Evolutionary conservation across 164 flowering plant genomes (phyloP), one percentile per base, ranked within the genome.

Genomic region (Houttuynia cordata): DNA sequence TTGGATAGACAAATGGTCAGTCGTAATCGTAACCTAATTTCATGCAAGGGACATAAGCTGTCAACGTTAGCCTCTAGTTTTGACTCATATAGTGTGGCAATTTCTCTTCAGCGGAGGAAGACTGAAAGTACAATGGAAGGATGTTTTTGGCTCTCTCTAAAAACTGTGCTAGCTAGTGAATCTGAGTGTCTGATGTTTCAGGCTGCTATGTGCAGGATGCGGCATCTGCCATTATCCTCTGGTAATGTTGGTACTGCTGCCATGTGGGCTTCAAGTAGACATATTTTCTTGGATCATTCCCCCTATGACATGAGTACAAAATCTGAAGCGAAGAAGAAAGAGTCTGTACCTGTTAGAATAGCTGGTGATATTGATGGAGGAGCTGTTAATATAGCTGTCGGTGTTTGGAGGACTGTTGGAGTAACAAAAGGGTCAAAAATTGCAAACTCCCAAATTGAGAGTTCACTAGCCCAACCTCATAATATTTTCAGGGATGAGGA

Each of bases 361-460:
- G 92, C 89, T 56, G 96, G 96, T 64, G 93, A 87, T 73, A 49
- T 81, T 64, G 95, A 94, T 73, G 87, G 66, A 72, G 87, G 66
- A 25, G 70, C 81, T 24, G 73, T 79, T 42, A 82, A 73, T 79
- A 79, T 92, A 41, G 86, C 95, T 61, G 86, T 88, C 67, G 94
- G 96, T 60, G 97, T 94, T 70, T 94, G 99, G 99, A 92, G 99
- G 59, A 65, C 96, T 66, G 97, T 90, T 70, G 94, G 89, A 65
- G 79, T 71, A 69, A 68, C 96, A 59, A 90, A 84, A 80, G 83
- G 80, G 55, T 51, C 77, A 53, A 94, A 85, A 74, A 67, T 83
- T 55, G 42, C 73, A 67, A 75, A 59, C 68, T 74, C 83, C 50
- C 72, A 80, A 20, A 76, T 83, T 70, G 98, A 92, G 34, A 74